Evolutionary conservation across 2,329 filamentous ascomycete genomes (phyloP).

Genomic region (Penicillium sp.): DNA sequence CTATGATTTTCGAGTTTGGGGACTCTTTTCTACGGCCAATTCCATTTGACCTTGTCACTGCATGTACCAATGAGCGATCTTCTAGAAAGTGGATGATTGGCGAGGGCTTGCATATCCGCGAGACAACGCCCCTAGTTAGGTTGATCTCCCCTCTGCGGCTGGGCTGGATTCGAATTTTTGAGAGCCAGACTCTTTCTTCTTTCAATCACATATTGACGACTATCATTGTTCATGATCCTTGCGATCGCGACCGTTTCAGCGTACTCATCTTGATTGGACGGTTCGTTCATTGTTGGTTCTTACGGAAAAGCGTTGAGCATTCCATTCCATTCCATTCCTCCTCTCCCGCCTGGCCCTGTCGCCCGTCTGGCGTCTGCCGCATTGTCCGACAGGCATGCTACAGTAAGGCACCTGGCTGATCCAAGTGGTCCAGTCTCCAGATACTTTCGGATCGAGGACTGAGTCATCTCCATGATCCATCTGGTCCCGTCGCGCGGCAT

Average conservation of each 20-base stretch:
- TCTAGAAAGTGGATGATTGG: constrained; percentile 7
- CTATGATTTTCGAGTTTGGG: neutral
- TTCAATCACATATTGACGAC: neutral
- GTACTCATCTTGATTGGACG: neutral
- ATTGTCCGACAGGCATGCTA: neutral
- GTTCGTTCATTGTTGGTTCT: neutral
- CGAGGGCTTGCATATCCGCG: constrained; percentile 11
- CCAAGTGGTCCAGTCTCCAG: neutral
- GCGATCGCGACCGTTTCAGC: neutral
- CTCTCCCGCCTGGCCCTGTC: neutral
- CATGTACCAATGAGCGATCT: constrained; percentile 3
- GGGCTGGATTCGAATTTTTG: neutral
- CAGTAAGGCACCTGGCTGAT: neutral
- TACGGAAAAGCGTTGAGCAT: neutral
- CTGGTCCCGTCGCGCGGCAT: neutral
- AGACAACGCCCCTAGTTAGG: constrained; percentile 10
- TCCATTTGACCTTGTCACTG: neutral
- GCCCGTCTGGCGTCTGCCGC: neutral
- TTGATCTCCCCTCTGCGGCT: constrained; percentile 3
- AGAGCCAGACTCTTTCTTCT: neutral
- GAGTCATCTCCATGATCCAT: neutral
- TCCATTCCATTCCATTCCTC: neutral
- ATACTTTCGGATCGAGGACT: neutral
- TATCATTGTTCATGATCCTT: neutral
- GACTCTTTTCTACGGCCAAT: neutral